These are phyloP conservation scores for Quercus gilva DNA, from an alignment of 306 rosid genomes.

Conservation along the genomic window DNA sequence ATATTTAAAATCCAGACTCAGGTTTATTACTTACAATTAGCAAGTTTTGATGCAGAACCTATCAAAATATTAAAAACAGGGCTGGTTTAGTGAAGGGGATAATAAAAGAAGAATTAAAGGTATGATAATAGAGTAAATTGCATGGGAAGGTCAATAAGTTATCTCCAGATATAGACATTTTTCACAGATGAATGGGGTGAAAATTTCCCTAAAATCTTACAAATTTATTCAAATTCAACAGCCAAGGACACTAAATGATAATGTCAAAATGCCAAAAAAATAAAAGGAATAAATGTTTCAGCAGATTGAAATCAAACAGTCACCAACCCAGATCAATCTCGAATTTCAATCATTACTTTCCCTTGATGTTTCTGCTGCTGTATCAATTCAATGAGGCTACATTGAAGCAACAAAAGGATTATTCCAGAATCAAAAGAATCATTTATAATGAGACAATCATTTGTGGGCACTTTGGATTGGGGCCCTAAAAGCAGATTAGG, in stretches of 20 bases:
- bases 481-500: background rate
- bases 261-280: background rate
- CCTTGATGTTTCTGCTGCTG: background rate
- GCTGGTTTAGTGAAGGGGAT: background rate
- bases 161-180: background rate
- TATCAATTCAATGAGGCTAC: too few species aligned
- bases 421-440: too few species aligned
- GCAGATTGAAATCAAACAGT: background rate
- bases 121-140: slow-evolving; percentile 4
- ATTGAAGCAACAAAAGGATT: too few species aligned
- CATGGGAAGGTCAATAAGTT: background rate
- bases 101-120: slow-evolving; percentile 7
- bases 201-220: background rate
- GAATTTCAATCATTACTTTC: background rate
- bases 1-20: background rate
- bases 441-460: background rate
- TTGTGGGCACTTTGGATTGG: background rate
- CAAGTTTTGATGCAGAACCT: background rate
- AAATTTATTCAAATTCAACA: background rate
- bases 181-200: background rate
- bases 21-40: background rate
- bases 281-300: background rate
- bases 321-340: background rate
- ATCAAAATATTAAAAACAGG: slow-evolving; percentile 3
- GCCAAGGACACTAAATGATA: background rate